A percentile compares a stretch with the other conserved stretches of the same genome.
Conservation (phyloP, 495 filamentous ascomycete species). For the Hypoxylon fragiforme region DNA sequence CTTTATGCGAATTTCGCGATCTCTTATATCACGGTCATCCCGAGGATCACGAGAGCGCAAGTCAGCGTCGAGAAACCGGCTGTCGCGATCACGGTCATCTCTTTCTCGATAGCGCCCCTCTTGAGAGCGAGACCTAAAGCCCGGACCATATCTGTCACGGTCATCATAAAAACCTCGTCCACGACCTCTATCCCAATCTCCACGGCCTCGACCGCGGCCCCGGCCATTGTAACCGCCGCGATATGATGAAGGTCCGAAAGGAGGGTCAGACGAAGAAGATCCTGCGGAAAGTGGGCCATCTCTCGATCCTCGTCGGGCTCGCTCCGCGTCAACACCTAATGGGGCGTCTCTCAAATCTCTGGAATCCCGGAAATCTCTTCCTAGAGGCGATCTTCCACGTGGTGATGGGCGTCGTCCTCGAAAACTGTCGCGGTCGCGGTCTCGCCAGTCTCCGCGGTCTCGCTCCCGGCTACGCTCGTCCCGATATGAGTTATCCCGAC, state of each 20-base stretch:
- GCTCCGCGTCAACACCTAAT: slow-evolving; percentile 52
- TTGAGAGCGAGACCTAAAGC: slow-evolving; percentile 67
- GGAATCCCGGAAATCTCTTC: slow-evolving; percentile 43
- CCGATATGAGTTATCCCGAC: slow-evolving; percentile 49
- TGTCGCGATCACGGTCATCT: slow-evolving; percentile 54
- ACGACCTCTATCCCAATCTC: slow-evolving; percentile 67
- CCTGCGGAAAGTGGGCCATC: slow-evolving; percentile 67
- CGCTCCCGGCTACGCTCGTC: slow-evolving; percentile 55
- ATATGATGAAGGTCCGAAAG: slow-evolving; percentile 53
- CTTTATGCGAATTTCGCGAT: slow-evolving; percentile 53
- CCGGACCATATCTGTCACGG: slow-evolving; percentile 55
- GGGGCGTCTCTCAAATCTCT: slow-evolving; percentile 47
- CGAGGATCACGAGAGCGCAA: slow-evolving; percentile 57
- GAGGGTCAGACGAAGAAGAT: slow-evolving; percentile 68
- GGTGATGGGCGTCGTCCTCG: slow-evolving; percentile 52
- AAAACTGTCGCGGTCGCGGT: slow-evolving; percentile 48
- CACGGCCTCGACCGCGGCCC: slow-evolving; percentile 56
- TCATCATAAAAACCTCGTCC: slow-evolving; percentile 69
- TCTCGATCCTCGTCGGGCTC: slow-evolving; percentile 55
- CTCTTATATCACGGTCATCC: slow-evolving; percentile 60
- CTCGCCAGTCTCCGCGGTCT: slow-evolving; percentile 46
- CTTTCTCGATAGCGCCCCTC: slow-evolving; percentile 61
- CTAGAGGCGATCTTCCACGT: slow-evolving; percentile 48
- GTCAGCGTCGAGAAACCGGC: slow-evolving; percentile 46
- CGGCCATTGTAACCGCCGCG: slow-evolving; percentile 57